Evolutionary conservation across 768 basidiomycete species (phyloP), one percentile per base, ranked within the genome.

Genomic region (Mycena sanguinolenta): DNA sequence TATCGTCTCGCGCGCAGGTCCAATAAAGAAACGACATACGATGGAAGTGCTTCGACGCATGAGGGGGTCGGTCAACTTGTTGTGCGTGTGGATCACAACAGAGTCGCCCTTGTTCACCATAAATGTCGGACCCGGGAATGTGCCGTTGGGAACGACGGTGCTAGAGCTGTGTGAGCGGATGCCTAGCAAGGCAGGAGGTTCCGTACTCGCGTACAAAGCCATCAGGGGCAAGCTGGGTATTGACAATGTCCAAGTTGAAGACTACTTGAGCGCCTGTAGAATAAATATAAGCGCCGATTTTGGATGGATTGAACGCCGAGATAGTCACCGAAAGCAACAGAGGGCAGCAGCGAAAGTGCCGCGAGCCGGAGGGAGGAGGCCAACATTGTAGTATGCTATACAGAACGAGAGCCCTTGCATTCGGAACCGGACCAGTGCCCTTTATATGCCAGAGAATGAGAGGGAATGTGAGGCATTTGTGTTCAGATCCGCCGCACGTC

Each of bases 31-130:
- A 49, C 50, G 39, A 36, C 73, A 46, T 55, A 79, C 78, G 50
- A 81, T 79, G 28, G 78, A 79, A 14, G 77, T 78, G 42, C 78
- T 79, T 14, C 79, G 72, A 32, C 79, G 76, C 80, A 81, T 81
- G n/a, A 57, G 63, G 7, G 76, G 75, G 49, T 69, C 65, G 7
- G 74, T 76, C 34, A 81, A 65, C 50, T 77, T 70, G 58, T 81
- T 80, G 68, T 79, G 73, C 3, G 74, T 75, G 39, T 72, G 74
- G 65, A 81, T 79, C n/a, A 70, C 54, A n/a, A 80, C 77, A 13
- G 67, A 69, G 67, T 81, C 80, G 38, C 72, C 72, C 71, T 81
- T 79, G 60, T 73, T 69, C 14, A 74, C 58, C 3, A 39, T 27
- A 32, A 80, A 71, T 1, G 75, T 73, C 53, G 79, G 77, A 0